Base-by-base conservation (phyloP, 768 basidiomycete species). In the Tulasnella sp. region DNA sequence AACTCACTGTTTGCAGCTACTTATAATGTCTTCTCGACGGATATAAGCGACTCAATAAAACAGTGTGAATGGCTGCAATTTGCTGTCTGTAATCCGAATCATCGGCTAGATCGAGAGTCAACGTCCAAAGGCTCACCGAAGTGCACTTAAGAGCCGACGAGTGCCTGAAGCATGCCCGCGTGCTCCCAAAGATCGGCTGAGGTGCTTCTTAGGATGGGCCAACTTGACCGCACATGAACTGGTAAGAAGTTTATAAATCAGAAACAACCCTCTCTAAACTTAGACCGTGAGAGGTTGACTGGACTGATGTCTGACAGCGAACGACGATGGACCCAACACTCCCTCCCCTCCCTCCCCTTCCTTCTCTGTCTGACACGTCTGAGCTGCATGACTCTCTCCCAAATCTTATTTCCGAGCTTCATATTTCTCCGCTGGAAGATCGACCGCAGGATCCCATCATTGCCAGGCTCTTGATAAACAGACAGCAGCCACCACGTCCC, bases 401-500 rank as follows among this genome's bases (percentile, higher is more conserved):
- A 26, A 26, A 16, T 9, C 44, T 75, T 13, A 7, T 26, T 23
- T 4, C 70, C n/a, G 39, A 4, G 39, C 75, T 78, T 4, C 46
- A 35, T 51, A 37, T 78, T 37, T 39, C 39, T 10, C n/a, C 51
- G 13, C 77, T 78, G 26, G 77, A 73, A 42, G 70, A 78, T 48
- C 32, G 40, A 46, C 77, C 77, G 1, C 70, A 78, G 51, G 51
- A 78, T 74, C 77, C 77, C 40, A 78, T 78, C 18, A 46, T 78
- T 37, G 71, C 51, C n/a, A 37, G 35, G 29, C 51, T 73, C 29
- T 13, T 26, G 71, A 10, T 23, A 13, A 11, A 35, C 11, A 26
- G 61, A 26, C 61, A 67, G 29, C 26, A 32, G 61, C 3, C 29
- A 15, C 26, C 11, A 35, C 15, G 32, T 13, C 32, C 11, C 29